Percentiles rank a stretch among this genome's conserved stretches.
These are phyloP conservation scores for cucumber (Cucumis sativus) DNA, from an alignment of 306 rosid genomes.

Conservation along the genomic window DNA sequence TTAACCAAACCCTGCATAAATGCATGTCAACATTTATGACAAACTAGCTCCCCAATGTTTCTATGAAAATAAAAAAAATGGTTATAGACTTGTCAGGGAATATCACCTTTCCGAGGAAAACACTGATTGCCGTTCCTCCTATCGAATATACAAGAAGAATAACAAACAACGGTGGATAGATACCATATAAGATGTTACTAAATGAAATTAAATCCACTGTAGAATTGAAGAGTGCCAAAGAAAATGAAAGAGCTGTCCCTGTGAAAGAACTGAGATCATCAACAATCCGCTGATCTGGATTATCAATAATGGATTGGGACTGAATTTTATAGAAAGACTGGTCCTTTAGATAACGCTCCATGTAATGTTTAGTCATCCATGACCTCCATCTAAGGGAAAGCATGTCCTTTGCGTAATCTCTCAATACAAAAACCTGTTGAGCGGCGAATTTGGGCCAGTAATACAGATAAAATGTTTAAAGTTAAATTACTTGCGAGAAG, in stretches of 20 bases:
- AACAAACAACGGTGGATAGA: slow-evolving; percentile 84
- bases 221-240: slow-evolving; percentile 70
- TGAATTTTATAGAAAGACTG: slow-evolving; percentile 86
- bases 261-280: slow-evolving; percentile 92
- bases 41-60: not conserved
- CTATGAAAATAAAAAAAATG: not conserved
- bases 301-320: slow-evolving; percentile 87
- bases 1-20: slow-evolving; percentile 66
- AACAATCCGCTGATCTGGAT: slow-evolving; percentile 93
- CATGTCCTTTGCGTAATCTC: slow-evolving; percentile 83
- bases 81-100: not conserved
- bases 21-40: not conserved
- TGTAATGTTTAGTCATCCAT: slow-evolving; percentile 97
- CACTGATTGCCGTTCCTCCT: slow-evolving; percentile 86
- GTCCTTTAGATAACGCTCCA: slow-evolving; percentile 75
- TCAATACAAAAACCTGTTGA: slow-evolving; percentile 70
- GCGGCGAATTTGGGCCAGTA: slow-evolving; percentile 14
- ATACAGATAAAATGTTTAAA: not conserved
- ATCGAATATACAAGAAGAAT: slow-evolving; percentile 78
- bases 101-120: slow-evolving; percentile 79
- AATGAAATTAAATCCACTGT: slow-evolving; percentile 80
- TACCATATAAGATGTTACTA: slow-evolving; percentile 82
- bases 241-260: slow-evolving; percentile 72
- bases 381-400: slow-evolving; percentile 96
- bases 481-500: not conserved